Base-by-base conservation (phyloP, 2,329 filamentous ascomycete species). In the Stagonosporopsis vannaccii region DNA sequence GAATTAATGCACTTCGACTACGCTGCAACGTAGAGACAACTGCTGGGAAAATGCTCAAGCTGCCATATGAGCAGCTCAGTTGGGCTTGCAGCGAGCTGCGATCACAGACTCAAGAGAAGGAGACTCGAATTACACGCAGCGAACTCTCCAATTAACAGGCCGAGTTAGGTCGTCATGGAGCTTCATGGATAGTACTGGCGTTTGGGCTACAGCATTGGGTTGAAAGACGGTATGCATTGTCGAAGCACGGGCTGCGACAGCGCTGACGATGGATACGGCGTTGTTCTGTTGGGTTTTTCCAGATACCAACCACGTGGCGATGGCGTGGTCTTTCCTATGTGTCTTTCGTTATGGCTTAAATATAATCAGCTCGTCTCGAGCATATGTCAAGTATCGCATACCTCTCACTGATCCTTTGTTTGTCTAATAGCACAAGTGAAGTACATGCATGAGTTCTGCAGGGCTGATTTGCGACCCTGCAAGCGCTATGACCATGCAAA, bases 1-100 rank as follows among this genome's bases (percentile, higher is more conserved):
- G 71, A 43, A 61, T 63, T 47, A 74, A 74, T 37, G 71, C 73
- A 13, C 63, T 70, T 22, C 62, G 66, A 15, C 23, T 71, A 15
- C 63, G 71, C 32, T 72, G 70, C 59, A 62, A 56, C 32, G 47
- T 69, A 28, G 70, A 72, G 49, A 63, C 49, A 25, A 58, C 60
- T 7, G 43, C 63, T 5, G 63, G 68, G 12, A 32, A 66, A 2
- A 66, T 62, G 40, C 58, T 56, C 30, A 58, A 51, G 35, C 39
- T 36, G 7, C 19, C 20, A n/a, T 19, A 43, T 4, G 58, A 56
- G 17, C 59, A 62, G 53, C 51, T 65, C 49, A 70, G 63, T 19
- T 64, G 66, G 58, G 63, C 68, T 12, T 72, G 70, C 44, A 26
- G 32, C 23, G 35, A 55, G 20, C 36, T 40, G 32, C 36, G 47